Percentiles rank a stretch among this genome's conserved stretches.
Evolutionary conservation across 2,329 filamentous ascomycete species (phyloP).

Genomic region (Xylogone sp.): DNA sequence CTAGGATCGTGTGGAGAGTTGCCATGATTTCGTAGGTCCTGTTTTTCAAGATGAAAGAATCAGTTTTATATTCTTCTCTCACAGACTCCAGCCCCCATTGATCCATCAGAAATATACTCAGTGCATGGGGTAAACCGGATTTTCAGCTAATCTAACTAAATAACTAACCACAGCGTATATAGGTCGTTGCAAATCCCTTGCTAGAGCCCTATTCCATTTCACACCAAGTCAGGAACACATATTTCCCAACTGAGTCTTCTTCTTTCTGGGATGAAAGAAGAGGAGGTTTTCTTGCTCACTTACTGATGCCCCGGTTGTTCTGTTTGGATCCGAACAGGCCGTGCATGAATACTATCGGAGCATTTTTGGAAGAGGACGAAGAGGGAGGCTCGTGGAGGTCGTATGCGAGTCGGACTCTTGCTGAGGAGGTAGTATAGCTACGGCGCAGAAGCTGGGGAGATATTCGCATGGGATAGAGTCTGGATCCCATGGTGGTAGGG

Average conservation of each 20-base stretch:
- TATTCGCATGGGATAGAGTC: not conserved
- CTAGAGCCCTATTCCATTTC: slow-evolving; percentile 62
- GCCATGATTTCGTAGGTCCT: slow-evolving; percentile 93
- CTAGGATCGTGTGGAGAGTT: slow-evolving; percentile 73
- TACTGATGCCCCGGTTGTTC: slow-evolving; percentile 93
- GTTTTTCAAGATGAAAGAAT: slow-evolving; percentile 4
- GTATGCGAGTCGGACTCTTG: slow-evolving; percentile 45
- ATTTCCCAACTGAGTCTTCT: too few relatives aligned
- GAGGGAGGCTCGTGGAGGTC: slow-evolving; percentile 63
- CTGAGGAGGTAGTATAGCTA: slow-evolving; percentile 7
- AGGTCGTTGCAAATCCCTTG: slow-evolving; percentile 73
- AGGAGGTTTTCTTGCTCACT: slow-evolving; percentile 59
- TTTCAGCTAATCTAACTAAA: too few relatives aligned
- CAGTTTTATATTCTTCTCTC: slow-evolving; percentile 9
- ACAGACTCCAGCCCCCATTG: too few relatives aligned
- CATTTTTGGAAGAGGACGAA: slow-evolving; percentile 35
- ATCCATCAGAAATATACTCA: too few relatives aligned
- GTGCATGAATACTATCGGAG: slow-evolving; percentile 83
- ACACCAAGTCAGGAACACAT: slow-evolving; percentile 9
- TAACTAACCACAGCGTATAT: slow-evolving; percentile 78
- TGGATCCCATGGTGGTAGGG: not conserved
- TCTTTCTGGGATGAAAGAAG: slow-evolving; percentile 4
- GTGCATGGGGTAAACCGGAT: too few relatives aligned
- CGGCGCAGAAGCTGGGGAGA: not conserved
- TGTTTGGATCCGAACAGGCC: slow-evolving; percentile 93